Base-by-base conservation (phyloP, 495 filamentous ascomycete genomes). In the Amorphotheca resinae region DNA sequence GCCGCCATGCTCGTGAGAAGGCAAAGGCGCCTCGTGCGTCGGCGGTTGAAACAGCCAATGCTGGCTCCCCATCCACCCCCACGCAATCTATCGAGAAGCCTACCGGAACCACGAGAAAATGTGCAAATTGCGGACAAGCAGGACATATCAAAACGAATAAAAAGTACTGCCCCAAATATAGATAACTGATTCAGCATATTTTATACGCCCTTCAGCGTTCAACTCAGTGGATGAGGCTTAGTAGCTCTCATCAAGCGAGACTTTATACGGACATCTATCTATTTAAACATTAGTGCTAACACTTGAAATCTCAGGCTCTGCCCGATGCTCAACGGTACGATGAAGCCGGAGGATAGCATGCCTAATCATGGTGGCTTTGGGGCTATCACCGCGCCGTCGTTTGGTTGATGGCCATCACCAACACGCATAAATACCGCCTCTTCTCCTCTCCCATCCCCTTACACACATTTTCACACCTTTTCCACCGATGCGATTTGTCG, bases 91-190 rank as follows among this genome's bases (percentile, higher is more conserved):
- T 61, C 12, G 62, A 65, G 22, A 74, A 72, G 43, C 67, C 77
- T 1, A 65, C 61, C 2, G 76, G 76, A 8, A 99, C 91, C 1
- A 84, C 84, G 21, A 74, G 93, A 48, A 96, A 95, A 60, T 99
- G 91, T 56, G 89, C 93, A 20, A 96, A 94, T 60, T 99, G 91
- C 54, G 89, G 89, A 23, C 80, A 87, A 54, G 80, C 88, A 16
- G 91, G 91, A 18, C 91, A 99, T 55, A 99, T 99, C 70, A 93
- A 93, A 63, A 95, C 88, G n/a, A 95, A 95, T 67, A 91, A 94
- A 69, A 95, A 89, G 82, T 88, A 68, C 59, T 54, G 44, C 36
- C 20, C 33, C 41, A 38, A 28, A 7, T 49, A 37, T 28, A 18
- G 16, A 44, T 36, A 1, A 34, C 14, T 35, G 3, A 11, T n/a